Conservation (phyloP, 2,329 filamentous ascomycete species). For the Fusarium annulatum region DNA sequence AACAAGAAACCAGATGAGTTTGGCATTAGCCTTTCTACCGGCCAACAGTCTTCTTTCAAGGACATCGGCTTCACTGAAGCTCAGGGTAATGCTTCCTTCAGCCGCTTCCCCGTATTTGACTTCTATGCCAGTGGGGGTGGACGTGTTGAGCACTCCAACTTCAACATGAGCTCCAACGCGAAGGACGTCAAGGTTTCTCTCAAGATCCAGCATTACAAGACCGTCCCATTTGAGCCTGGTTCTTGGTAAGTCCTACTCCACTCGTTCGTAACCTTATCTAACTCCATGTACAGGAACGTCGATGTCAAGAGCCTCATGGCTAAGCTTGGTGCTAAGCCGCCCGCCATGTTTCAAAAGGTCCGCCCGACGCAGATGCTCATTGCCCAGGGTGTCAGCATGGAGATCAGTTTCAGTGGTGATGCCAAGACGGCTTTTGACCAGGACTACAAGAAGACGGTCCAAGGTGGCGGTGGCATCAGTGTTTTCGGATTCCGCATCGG, state of each 20-base stretch:
- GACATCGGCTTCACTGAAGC: background rate
- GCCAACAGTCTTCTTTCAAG: background rate
- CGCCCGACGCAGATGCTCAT: background rate
- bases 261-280: accelerated
- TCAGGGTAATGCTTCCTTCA: background rate
- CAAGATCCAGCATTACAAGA: background rate
- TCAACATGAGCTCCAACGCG: background rate
- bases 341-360: background rate
- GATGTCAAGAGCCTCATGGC: background rate
- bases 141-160: background rate
- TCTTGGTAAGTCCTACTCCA: background rate
- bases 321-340: background rate
- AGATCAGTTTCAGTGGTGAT: background rate
- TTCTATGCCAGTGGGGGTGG: background rate
- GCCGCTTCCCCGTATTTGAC: background rate
- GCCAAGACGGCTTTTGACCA: background rate
- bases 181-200: background rate
- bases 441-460: background rate
- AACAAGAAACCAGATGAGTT: background rate
- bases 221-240: background rate
- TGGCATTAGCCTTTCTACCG: background rate
- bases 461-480: background rate
- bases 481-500: background rate
- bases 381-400: background rate
- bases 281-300: background rate